Conservation (phyloP, 2,329 filamentous ascomycete genomes). For the Beauveria brongniartii region DNA sequence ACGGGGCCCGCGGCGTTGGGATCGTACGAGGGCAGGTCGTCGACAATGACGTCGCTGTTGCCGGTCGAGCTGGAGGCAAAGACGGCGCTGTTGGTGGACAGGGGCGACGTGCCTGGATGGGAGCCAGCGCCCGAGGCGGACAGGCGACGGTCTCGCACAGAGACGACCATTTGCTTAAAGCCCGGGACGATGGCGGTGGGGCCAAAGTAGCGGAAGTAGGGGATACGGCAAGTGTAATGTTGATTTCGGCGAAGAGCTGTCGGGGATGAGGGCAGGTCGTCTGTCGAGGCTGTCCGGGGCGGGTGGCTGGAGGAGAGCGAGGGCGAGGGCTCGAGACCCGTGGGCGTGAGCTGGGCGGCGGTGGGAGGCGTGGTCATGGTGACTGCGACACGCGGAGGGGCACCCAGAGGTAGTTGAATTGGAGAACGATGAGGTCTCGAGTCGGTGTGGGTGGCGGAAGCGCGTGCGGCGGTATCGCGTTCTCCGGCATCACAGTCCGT, state of each 20-base stretch:
- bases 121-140: slow-evolving; percentile 46
- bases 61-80: slow-evolving; percentile 31
- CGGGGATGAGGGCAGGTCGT: slow-evolving; percentile 30
- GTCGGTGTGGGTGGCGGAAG: background rate
- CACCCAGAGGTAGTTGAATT: background rate
- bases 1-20: slow-evolving; percentile 61
- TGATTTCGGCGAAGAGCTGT: slow-evolving; percentile 32
- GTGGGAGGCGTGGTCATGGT: background rate
- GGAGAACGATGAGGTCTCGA: background rate
- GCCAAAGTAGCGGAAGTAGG: slow-evolving; percentile 86
- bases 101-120: slow-evolving; percentile 45
- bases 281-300: slow-evolving; percentile 14
- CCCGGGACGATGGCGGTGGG: slow-evolving; percentile 86
- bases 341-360: background rate
- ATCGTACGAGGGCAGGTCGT: slow-evolving; percentile 68
- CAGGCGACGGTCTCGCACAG: slow-evolving; percentile 57
- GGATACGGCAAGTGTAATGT: slow-evolving; percentile 57
- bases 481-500: background rate
- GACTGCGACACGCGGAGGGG: background rate
- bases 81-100: slow-evolving; percentile 29
- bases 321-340: background rate
- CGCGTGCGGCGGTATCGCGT: background rate
- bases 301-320: background rate
- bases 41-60: slow-evolving; percentile 36
- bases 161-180: slow-evolving; percentile 87